phyloP scores from a whole-genome alignment of 176 grass and related monocot species.

The Eragrostis curvula region DNA sequence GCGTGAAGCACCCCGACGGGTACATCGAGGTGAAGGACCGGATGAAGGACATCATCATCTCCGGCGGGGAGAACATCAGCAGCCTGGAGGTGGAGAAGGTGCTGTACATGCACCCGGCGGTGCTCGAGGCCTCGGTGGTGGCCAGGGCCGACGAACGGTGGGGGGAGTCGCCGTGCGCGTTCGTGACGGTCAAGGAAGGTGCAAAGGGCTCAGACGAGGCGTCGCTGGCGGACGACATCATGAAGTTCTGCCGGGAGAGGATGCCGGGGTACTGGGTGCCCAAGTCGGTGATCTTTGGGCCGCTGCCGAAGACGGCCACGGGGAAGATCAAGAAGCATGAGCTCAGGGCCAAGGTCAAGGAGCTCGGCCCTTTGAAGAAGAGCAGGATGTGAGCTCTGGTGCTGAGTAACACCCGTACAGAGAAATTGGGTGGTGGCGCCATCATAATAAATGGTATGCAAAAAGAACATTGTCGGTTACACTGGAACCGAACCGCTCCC shows the following conservation, averaged over 20 bases:
- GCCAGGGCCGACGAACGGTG: constrained; percentile 81
- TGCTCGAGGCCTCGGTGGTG: constrained; percentile 77
- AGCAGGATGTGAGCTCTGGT: constrained; percentile 64
- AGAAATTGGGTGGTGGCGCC: background rate
- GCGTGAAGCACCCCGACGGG: constrained; percentile 87
- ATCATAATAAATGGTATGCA: background rate
- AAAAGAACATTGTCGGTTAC: background rate
- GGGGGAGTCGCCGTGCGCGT: constrained; percentile 94
- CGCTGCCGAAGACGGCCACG: constrained; percentile 83
- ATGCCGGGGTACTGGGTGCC: constrained; percentile 87
- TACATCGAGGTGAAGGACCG: constrained; percentile 93
- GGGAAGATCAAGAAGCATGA: constrained; percentile 95
- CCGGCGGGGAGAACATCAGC: constrained; percentile 95
- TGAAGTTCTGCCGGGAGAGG: constrained; percentile 78
- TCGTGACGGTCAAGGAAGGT: constrained; percentile 71
- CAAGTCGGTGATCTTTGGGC: constrained; percentile 84
- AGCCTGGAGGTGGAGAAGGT: constrained; percentile 94
- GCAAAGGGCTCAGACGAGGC: constrained; percentile 48
- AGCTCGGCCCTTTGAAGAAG: constrained; percentile 79
- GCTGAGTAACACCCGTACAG: background rate
- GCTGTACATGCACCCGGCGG: constrained; percentile 68
- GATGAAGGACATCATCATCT: constrained; percentile 97
- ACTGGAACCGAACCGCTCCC: background rate
- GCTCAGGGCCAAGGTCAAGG: constrained; percentile 75
- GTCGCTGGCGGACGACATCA: constrained; percentile 61